Evolutionary conservation across 139 green algal genomes (phyloP).

Genomic region (Chlorella sp.): DNA sequence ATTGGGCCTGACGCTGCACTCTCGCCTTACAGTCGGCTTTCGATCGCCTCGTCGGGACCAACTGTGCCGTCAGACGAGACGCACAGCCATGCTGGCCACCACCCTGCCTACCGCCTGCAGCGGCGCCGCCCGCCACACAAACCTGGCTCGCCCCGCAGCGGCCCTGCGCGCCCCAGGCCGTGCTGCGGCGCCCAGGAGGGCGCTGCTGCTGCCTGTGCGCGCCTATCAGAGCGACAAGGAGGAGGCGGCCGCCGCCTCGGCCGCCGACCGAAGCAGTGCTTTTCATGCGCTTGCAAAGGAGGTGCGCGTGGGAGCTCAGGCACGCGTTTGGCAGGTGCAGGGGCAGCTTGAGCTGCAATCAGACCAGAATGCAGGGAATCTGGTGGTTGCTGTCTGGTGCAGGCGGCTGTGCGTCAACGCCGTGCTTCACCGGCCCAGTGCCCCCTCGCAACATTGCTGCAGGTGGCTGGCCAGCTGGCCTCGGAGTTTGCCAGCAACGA

Average conservation of each 20-base stretch:
- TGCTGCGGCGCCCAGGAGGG: too few relatives aligned
- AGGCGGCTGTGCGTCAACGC: not conserved
- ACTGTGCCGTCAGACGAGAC: not conserved
- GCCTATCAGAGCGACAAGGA: not conserved
- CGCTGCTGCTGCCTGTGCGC: not conserved
- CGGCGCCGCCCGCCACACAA: not conserved
- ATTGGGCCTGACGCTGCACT: too few relatives aligned
- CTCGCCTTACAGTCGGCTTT: too few relatives aligned
- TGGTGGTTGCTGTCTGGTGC: too few relatives aligned
- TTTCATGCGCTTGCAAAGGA: too few relatives aligned
- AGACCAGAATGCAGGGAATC: not conserved
- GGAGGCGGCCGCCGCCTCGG: not conserved
- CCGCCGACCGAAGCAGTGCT: not conserved
- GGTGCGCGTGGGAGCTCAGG: too few relatives aligned
- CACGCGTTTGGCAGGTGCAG: too few relatives aligned
- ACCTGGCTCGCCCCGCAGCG: not conserved
- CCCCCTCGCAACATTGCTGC: too few relatives aligned
- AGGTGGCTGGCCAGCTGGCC: not conserved
- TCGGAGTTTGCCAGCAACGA: not conserved
- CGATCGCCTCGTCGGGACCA: not conserved
- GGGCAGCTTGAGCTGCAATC: too few relatives aligned
- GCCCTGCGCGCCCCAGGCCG: not conserved
- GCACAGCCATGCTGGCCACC: not conserved
- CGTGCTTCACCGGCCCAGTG: too few relatives aligned
- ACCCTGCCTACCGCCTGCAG: not conserved